Evolutionary conservation across 164 flowering plant genomes (phyloP).

Genomic region (Stephania yunnanensis): DNA sequence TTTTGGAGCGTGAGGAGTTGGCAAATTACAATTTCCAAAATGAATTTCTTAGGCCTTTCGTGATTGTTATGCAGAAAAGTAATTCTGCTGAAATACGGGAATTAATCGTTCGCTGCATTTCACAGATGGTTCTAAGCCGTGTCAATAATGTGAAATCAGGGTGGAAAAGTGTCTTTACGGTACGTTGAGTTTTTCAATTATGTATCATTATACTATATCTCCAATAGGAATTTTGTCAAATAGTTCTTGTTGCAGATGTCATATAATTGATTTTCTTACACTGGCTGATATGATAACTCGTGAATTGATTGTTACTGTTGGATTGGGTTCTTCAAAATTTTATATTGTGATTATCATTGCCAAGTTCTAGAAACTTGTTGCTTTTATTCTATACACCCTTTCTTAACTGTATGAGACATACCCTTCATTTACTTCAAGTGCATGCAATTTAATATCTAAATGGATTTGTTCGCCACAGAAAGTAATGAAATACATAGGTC

Average conservation of each 20-base stretch:
- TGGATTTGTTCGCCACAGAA: background rate
- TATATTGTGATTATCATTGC: background rate
- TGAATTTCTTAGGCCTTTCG: slow-evolving; percentile 95
- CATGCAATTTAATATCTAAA: background rate
- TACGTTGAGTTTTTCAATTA: slow-evolving; percentile 25
- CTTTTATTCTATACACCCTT: background rate
- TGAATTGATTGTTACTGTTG: background rate
- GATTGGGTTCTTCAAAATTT: background rate
- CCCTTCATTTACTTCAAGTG: background rate
- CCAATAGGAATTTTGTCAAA: background rate
- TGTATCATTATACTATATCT: background rate
- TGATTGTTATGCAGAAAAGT: slow-evolving; percentile 95
- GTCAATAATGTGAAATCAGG: slow-evolving; percentile 97
- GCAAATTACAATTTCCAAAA: slow-evolving; percentile 97
- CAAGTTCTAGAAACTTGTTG: background rate
- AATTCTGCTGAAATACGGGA: slow-evolving; percentile 86
- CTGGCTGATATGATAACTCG: background rate
- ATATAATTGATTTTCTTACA: background rate
- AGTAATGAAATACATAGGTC: background rate
- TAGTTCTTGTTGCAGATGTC: background rate
- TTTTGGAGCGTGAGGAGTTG: slow-evolving; percentile 95
- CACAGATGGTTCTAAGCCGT: slow-evolving; percentile 99
- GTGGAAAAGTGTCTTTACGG: slow-evolving; percentile 99
- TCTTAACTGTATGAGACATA: background rate
- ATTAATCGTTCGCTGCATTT: slow-evolving; percentile 88